These are phyloP conservation scores for Aegilops umbellulata DNA, from an alignment of 176 grass and related monocot species.

Conservation along the genomic window DNA sequence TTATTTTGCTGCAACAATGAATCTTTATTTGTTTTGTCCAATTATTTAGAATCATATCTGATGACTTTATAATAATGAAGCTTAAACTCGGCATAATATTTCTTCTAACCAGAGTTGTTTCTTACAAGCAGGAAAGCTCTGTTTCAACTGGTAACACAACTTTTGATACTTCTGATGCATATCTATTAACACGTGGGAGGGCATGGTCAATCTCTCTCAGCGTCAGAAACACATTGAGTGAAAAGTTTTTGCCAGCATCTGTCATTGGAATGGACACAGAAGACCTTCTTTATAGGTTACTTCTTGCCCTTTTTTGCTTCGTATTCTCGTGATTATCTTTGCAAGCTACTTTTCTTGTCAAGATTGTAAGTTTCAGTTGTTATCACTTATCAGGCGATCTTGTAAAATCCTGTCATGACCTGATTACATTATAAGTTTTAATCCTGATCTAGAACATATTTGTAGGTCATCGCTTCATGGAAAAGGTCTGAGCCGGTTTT, in stretches of 20 bases:
- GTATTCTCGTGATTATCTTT: constrained; percentile 24
- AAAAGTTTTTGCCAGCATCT: constrained; percentile 65
- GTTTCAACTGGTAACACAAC: constrained; percentile 31
- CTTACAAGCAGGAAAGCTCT: constrained; percentile 47
- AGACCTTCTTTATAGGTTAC: constrained; percentile 82
- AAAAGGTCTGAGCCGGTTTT: constrained; percentile 88
- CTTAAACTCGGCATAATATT: neutral
- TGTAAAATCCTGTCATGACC: neutral
- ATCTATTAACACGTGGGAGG: constrained; percentile 67
- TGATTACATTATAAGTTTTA: neutral
- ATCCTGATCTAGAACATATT: neutral
- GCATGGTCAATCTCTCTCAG: constrained; percentile 78
- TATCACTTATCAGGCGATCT: neutral
- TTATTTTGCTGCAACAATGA: neutral
- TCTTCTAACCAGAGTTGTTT: constrained; percentile 17
- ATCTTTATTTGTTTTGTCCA: neutral
- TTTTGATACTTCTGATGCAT: constrained; percentile 28
- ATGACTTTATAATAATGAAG: neutral
- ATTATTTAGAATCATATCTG: neutral
- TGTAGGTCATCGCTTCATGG: constrained; percentile 81
- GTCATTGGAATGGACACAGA: constrained; percentile 47
- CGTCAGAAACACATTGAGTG: constrained; percentile 47
- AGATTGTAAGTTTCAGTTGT: constrained; percentile 2
- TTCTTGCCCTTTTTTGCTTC: constrained; percentile 20
- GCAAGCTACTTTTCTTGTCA: constrained; percentile 22